phyloP scores from a whole-genome alignment of 1,284 basidiomycete species.

The Paramarasmius palmivorus region DNA sequence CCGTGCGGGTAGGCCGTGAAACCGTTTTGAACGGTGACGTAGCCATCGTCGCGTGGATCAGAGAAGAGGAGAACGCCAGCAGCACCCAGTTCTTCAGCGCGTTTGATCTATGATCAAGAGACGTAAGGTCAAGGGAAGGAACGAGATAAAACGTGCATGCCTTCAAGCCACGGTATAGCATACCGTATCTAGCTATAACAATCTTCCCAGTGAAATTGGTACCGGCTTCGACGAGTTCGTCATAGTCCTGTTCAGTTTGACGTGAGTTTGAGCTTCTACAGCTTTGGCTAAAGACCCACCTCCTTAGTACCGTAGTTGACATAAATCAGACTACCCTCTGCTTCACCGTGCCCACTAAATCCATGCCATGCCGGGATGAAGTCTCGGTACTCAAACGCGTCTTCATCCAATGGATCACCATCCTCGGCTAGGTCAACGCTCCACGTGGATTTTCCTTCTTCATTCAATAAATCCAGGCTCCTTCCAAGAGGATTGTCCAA shows the following conservation, averaged over 20 bases:
- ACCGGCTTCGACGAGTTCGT: constrained; percentile 58
- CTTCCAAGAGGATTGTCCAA: constrained; percentile 74
- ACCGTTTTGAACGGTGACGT: constrained; percentile 77
- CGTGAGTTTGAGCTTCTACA: not conserved
- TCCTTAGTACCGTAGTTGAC: constrained; percentile 80
- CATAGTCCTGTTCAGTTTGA: constrained; percentile 66
- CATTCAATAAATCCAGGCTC: constrained; percentile 58
- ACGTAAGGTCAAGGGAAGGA: not conserved
- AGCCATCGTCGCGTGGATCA: constrained; percentile 88
- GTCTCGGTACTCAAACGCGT: constrained; percentile 60
- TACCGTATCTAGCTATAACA: constrained; percentile 83
- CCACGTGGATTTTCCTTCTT: constrained; percentile 58
- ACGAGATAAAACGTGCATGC: constrained; percentile 30
- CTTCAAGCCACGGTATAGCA: constrained; percentile 81
- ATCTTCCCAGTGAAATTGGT: constrained; percentile 80
- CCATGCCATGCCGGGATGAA: constrained; percentile 73
- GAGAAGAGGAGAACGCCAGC: constrained; percentile 79
- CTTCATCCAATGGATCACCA: constrained; percentile 61
- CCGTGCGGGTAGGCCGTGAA: constrained; percentile 80
- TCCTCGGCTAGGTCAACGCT: constrained; percentile 70
- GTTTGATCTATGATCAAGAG: constrained; percentile 52
- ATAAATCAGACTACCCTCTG: constrained; percentile 66
- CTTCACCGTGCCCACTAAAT: constrained; percentile 63
- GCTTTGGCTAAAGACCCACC: constrained; percentile 24
- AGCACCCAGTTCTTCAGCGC: constrained; percentile 70